Evolutionary conservation across 257 asterid species (phyloP), one percentile per base, ranked within the genome.

Genomic region (Solanum infundibuliforme): DNA sequence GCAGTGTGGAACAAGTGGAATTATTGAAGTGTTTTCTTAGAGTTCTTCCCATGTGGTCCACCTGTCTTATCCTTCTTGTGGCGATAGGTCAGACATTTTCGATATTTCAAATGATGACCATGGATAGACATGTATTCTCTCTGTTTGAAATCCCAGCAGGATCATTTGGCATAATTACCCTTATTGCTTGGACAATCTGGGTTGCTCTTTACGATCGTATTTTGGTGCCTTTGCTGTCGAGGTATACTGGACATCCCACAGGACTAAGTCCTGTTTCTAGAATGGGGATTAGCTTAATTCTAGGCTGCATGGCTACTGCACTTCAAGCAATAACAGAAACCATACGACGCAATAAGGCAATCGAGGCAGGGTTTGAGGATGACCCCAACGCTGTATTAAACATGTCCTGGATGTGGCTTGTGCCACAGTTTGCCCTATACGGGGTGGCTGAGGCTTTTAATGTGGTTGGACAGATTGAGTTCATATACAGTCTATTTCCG

Each of bases 381-480:
- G 86, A 89, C 73, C 88, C 87, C 0, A 29, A 62, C 0, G 83
- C 32, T 23, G 39, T 88, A 58, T 20, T 89, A 46, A 29, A 83
- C 85, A 62, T 89, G 89, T 89, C 91, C 6, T 86, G 76, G 4
- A 6, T 89, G 88, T 87, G 91, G 91, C 29, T 89, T 12, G 83
- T 83, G 6, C 89, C 89, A 32, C 86, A 83, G 5, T 29, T 52
- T 79, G 83, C 41, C 31, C 79, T 87, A 5, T 16, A 32, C 7
- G 91, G 89, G 62, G 13, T 89, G 23, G 89, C 89, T 31, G 89
- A 89, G 29, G 89, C 89, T n/a, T 72, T 87, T 6, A 82, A 83
- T 18, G 71, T 84, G 12, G 77, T 89, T 25, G 91, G 88, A 25
- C 83, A 60, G 62, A 83, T 86, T 31, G 86, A 89, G 71, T 89